Percentiles rank a stretch among this genome's conserved stretches.
phyloP scores from a whole-genome alignment of 345 rosid genomes.

The Ailanthus altissimus region DNA sequence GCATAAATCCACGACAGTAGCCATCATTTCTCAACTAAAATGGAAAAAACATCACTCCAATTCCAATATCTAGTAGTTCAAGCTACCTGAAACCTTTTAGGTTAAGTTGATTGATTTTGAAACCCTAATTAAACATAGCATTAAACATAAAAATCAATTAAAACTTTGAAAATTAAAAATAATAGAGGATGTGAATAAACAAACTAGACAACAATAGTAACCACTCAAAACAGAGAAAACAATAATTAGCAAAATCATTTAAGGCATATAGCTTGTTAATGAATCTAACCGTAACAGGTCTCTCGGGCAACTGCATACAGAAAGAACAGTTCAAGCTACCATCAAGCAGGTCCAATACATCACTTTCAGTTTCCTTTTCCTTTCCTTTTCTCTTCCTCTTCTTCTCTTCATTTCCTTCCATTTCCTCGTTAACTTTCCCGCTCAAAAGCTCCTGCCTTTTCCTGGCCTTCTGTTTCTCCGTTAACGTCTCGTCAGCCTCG shows the following conservation, averaged over 20 bases:
- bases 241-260: neutral
- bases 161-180: neutral
- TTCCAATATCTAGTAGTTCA: neutral
- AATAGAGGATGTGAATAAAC: neutral
- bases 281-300: conserved; percentile 72
- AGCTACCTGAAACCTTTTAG: neutral
- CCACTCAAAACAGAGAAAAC: neutral
- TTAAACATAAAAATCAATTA: neutral
- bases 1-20: neutral
- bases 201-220: neutral
- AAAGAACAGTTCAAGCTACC: conserved; percentile 51
- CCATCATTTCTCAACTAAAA: neutral
- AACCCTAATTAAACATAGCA: neutral
- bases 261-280: neutral
- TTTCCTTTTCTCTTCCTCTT: conserved; percentile 23
- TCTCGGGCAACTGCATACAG: conserved; percentile 60
- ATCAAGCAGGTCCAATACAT: conserved; percentile 36
- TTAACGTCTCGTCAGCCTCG: conserved; percentile 46
- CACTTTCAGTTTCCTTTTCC: conserved; percentile 19
- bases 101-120: neutral
- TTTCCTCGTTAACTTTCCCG: conserved; percentile 30
- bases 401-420: conserved; percentile 21
- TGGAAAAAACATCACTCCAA: neutral
- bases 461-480: conserved; percentile 55
- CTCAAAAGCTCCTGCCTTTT: conserved; percentile 56